Evolutionary conservation across 495 filamentous ascomycete species (phyloP).

Genomic region (Podospora pseudoanserina): DNA sequence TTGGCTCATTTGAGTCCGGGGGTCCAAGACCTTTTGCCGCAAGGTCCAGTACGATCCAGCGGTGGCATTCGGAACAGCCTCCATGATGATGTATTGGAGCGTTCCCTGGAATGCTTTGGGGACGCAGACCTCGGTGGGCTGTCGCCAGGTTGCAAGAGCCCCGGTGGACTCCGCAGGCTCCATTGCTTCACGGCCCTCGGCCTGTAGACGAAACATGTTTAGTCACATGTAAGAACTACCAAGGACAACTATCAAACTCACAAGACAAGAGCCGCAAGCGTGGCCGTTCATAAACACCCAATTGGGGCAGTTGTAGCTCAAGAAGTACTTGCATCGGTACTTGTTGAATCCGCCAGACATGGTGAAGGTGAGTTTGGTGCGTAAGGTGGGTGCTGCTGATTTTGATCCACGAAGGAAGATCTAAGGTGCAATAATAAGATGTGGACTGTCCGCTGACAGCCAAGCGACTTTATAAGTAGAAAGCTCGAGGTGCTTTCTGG

Average conservation of each 20-base stretch:
- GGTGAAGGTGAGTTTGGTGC: constrained; percentile 19
- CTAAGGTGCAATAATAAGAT: background rate
- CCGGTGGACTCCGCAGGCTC: constrained; percentile 24
- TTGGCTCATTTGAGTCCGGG: constrained; percentile 1
- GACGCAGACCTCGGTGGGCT: constrained; percentile 34
- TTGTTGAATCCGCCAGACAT: constrained; percentile 60
- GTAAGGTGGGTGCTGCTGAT: background rate
- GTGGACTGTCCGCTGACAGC: constrained; percentile 30
- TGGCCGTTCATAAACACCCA: constrained; percentile 61
- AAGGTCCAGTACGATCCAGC: constrained; percentile 34
- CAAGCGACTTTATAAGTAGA: constrained; percentile 17
- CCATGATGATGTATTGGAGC: constrained; percentile 45
- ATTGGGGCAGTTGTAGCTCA: constrained; percentile 54
- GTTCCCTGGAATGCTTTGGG: constrained; percentile 43
- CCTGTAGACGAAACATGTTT: constrained; percentile 22
- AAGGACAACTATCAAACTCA: constrained; percentile 33
- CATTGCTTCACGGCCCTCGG: constrained; percentile 46
- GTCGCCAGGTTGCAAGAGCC: constrained; percentile 6
- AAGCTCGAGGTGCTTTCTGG: background rate
- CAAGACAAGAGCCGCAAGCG: constrained; percentile 54
- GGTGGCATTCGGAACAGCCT: constrained; percentile 35
- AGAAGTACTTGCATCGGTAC: constrained; percentile 60
- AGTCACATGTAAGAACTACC: background rate
- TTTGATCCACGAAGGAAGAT: background rate
- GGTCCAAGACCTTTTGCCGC: constrained; percentile 24